Conservation (phyloP, 2,329 filamentous ascomycete species). For the Waltergamsia citrina region DNA sequence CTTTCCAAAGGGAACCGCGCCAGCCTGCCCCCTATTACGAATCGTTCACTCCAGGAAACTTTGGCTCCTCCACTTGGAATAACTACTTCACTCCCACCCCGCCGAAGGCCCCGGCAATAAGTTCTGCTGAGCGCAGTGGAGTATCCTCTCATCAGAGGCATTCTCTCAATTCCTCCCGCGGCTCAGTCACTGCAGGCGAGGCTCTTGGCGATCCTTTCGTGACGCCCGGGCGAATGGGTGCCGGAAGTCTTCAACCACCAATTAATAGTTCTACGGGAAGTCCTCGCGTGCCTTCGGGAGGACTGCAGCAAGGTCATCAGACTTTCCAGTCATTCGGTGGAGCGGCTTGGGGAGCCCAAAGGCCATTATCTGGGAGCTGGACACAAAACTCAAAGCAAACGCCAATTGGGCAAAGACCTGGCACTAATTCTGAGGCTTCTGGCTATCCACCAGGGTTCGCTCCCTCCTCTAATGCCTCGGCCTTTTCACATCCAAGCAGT, state of each 20-base stretch:
- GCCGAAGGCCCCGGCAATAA: conserved; percentile 8
- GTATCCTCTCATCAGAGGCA: background rate
- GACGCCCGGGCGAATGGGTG: conserved; percentile 14
- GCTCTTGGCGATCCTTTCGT: conserved; percentile 20
- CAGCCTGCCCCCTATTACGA: conserved; percentile 3
- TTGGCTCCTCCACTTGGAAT: conserved; percentile 1
- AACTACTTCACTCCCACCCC: background rate
- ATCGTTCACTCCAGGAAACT: background rate
- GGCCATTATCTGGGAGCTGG: too few relatives aligned
- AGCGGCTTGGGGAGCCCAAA: too few relatives aligned
- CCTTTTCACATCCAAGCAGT: conserved; percentile 40
- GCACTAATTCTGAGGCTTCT: too few relatives aligned
- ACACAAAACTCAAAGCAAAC: background rate
- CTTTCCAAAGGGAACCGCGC: conserved; percentile 2
- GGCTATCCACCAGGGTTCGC: conserved; percentile 2
- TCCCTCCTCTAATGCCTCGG: conserved; percentile 18
- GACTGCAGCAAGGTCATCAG: background rate
- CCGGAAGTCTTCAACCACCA: conserved; percentile 6
- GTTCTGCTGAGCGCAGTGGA: too few relatives aligned
- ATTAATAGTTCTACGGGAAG: conserved; percentile 10
- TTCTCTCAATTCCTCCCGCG: conserved; percentile 8
- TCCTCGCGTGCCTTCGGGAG: conserved; percentile 2
- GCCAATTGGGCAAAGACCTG: background rate
- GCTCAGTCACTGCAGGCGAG: conserved; percentile 6
- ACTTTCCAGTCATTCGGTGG: background rate